Evolutionary conservation across 164 flowering plant genomes (phyloP), one percentile per base, ranked within the genome.

Genomic region (Santalum album): DNA sequence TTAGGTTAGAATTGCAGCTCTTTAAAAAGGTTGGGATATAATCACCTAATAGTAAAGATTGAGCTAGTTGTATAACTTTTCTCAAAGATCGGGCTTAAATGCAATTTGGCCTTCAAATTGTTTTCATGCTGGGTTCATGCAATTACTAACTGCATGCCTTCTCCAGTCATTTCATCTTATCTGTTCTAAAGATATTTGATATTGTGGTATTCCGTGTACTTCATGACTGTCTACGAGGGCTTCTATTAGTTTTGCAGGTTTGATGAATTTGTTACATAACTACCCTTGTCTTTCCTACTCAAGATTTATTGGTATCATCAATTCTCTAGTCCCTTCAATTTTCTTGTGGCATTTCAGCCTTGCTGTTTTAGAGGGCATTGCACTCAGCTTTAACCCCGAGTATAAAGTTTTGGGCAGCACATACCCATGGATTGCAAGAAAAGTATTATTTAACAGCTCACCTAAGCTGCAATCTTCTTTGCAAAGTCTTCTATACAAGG

Each of bases 341-440:
- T 14, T 52, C 21, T 35, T 44, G 36, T 57, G 48, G 25, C 65
- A 21, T 70, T 46, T 44, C 73, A 92, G 99, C 67, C 90, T 92
- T 66, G 96, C 96, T 57, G 99, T 92, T 50, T 62, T 92, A 66
- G 99, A 92, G 76, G 99, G 99, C 38, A 84, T 92, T 65, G 99
- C 99, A 25, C 68, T 89, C 25, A 66, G 80, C 68, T 60, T 71
- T 38, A 60, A 89, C 55, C 96, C 91, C 49, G 65, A 83, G 53
- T 92, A 92, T 76, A 92, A 92, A 74, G 96, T 92, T 45, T 65
- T 92, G 67, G 80, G 99, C 29, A 84, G 91, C 70, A 80, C 96
- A 52, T 92, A 92, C 63, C 99, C 99, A 36, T 92, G 95, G 96
- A 92, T 92, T 78, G 99, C 99, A 36, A 71, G 85, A 65, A 92